Evolutionary conservation across 441 rosid species (phyloP).

Genomic region (Melianthus villosus): DNA sequence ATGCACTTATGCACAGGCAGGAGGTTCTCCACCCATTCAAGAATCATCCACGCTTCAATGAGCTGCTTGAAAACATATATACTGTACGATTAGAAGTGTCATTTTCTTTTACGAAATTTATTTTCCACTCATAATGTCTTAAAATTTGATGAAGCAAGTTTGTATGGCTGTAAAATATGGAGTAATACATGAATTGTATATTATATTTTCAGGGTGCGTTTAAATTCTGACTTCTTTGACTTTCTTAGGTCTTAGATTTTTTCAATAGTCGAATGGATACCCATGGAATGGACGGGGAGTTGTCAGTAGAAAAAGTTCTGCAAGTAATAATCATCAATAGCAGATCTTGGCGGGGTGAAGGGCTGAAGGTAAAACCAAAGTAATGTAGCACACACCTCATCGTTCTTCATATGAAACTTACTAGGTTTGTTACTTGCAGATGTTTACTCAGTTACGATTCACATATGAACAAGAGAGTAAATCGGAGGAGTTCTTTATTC

Average conservation of each 20-base stretch:
- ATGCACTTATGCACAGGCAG: constrained; percentile 92
- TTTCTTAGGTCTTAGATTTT: constrained; percentile 67
- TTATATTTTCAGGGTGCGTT: background rate
- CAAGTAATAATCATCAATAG: constrained; percentile 57
- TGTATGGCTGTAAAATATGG: constrained; percentile 3
- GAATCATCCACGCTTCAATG: constrained; percentile 77
- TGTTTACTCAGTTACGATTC: constrained; percentile 92
- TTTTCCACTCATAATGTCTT: constrained; percentile 1
- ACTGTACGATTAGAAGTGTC: constrained; percentile 31
- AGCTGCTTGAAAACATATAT: constrained; percentile 84
- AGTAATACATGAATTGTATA: background rate
- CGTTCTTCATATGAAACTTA: no score
- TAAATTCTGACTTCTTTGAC: constrained; percentile 4
- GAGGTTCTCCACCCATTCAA: constrained; percentile 89
- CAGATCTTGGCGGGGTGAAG: constrained; percentile 94
- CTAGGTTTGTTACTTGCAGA: no score
- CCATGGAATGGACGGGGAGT: constrained; percentile 66
- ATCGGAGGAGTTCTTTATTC: constrained; percentile 92
- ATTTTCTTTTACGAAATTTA: no score
- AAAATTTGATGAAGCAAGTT: no score
- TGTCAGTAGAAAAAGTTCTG: constrained; percentile 95
- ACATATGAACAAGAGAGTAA: constrained; percentile 98
- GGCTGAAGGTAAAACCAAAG: constrained; percentile 54
- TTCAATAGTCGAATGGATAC: constrained; percentile 88
- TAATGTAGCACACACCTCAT: no score